A percentile compares a stretch with the other conserved stretches of the same genome.
phyloP scores from a whole-genome alignment of 1,139 yeast species.

The Candida pseudoviswanathii region DNA sequence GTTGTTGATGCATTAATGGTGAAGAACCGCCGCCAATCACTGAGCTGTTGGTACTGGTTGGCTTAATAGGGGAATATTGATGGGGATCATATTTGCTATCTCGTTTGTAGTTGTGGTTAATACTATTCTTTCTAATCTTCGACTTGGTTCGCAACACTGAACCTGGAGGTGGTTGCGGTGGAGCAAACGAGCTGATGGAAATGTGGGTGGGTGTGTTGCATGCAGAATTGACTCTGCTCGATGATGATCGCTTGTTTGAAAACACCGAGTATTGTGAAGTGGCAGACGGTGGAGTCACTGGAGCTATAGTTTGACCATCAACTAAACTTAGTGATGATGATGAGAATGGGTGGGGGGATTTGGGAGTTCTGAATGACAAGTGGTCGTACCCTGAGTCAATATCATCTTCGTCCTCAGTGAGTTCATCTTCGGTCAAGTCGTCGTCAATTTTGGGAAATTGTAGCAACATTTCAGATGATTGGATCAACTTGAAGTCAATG shows the following conservation, averaged over 20 bases:
- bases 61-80: slow-evolving; percentile 16
- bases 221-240: slow-evolving; percentile 18
- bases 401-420: slow-evolving; percentile 14
- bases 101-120: slow-evolving; percentile 2
- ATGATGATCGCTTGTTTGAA: slow-evolving; percentile 28
- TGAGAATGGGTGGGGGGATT: slow-evolving; percentile 25
- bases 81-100: slow-evolving; percentile 6
- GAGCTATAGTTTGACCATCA: slow-evolving; percentile 22
- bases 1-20: slow-evolving; percentile 14
- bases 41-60: slow-evolving; percentile 9
- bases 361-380: slow-evolving; percentile 26
- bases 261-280: slow-evolving; percentile 44
- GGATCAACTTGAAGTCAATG: slow-evolving; percentile 22
- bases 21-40: slow-evolving; percentile 9
- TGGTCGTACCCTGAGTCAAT: slow-evolving; percentile 21
- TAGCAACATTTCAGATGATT: slow-evolving; percentile 29
- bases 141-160: slow-evolving; percentile 14
- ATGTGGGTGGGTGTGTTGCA: slow-evolving; percentile 34
- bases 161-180: slow-evolving; percentile 15
- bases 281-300: slow-evolving; percentile 47
- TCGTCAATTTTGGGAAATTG: slow-evolving; percentile 26
- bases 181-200: slow-evolving; percentile 12
- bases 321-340: slow-evolving; percentile 29
- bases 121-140: slow-evolving; percentile 13
- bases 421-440: slow-evolving; percentile 10